Base-by-base conservation (phyloP, 176 grass and related monocot species). In the Echinochloa phyllopogon region DNA sequence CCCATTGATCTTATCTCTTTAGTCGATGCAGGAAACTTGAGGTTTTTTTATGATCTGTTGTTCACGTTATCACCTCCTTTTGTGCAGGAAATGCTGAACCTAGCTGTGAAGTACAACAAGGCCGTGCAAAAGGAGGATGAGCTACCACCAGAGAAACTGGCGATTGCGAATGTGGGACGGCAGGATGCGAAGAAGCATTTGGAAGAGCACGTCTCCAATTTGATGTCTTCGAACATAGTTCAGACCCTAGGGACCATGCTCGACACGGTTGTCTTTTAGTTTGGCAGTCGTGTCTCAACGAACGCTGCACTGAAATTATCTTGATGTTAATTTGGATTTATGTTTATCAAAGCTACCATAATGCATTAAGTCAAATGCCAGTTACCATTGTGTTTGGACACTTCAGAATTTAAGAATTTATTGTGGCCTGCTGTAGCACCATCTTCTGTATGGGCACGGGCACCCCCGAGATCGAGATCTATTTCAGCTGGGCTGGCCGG, bases 101-200 rank as follows among this genome's bases (percentile, higher is more conserved):
- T 99, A 70, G 96, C 96, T 68, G 94, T 91, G 84, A 99, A 99
- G 66, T 99, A 99, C 78, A 96, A 99, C 82, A 96, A 96, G 86
- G 93, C 96, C 13, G 96, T 99, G 73, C 96, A 99, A 75, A 93
- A 99, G 91, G 93, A 99, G 91, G 96, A 99, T 25, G 96, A 96
- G 37, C 91, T 99, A 60, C 83, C 96, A 29, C 96, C 96, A 18
- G 96, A 99, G 84, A 99, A 99, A 86, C 75, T 99, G 41, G 93
- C 91, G 10, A 99, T 99, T 71, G 96, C 89, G 66, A 99, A 99
- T 78, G 96, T 99, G 14, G 96, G 96, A 21, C 76, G 93, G 68
- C 96, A 99, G 79, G 96, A 99, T 74, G 96, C 93, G 0, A 98
- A 98, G 74, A 99, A 99, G 87, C 96, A 99, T 86, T 85, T 99